Evolutionary conservation across 768 basidiomycete species (phyloP).

Genomic region (Pleurotus sapidus): DNA sequence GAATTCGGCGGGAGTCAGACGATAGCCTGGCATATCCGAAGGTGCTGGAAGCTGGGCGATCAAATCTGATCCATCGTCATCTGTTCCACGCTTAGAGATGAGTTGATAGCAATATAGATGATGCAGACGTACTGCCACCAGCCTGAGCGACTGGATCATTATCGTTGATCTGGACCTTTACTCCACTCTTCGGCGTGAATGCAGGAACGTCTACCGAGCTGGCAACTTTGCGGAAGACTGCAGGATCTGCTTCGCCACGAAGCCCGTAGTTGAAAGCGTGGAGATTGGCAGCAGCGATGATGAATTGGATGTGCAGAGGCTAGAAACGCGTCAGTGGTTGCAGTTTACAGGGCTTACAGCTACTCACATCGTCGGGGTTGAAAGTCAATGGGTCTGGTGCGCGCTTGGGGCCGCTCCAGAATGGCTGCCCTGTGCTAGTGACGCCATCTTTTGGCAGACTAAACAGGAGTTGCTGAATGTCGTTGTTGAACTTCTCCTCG

Average conservation of each 20-base stretch:
- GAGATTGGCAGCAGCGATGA: constrained; percentile 92
- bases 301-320: constrained; percentile 84
- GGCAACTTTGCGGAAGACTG: constrained; percentile 79
- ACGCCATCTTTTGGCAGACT: constrained; percentile 94
- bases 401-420: constrained; percentile 99
- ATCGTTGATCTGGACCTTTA: constrained; percentile 93
- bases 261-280: constrained; percentile 99
- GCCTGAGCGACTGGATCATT: constrained; percentile 78
- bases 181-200: constrained; percentile 89
- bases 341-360: constrained; percentile 1
- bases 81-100: constrained; percentile 23
- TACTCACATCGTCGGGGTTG: constrained; percentile 79
- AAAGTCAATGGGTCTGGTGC: constrained; percentile 91
- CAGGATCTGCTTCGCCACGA: constrained; percentile 80
- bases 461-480: constrained; percentile 89
- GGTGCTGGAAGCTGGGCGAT: constrained; percentile 78
- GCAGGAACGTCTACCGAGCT: constrained; percentile 84
- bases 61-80: constrained; percentile 54
- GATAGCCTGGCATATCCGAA: constrained; percentile 93
- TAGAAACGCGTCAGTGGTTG: constrained; percentile 27
- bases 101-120: constrained; percentile 8
- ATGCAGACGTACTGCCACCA: constrained; percentile 32
- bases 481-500: constrained; percentile 90
- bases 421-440: constrained; percentile 90
- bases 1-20: constrained; percentile 92